phyloP scores from a whole-genome alignment of 305 asterid genomes.

The Caryopteris hybrid region DNA sequence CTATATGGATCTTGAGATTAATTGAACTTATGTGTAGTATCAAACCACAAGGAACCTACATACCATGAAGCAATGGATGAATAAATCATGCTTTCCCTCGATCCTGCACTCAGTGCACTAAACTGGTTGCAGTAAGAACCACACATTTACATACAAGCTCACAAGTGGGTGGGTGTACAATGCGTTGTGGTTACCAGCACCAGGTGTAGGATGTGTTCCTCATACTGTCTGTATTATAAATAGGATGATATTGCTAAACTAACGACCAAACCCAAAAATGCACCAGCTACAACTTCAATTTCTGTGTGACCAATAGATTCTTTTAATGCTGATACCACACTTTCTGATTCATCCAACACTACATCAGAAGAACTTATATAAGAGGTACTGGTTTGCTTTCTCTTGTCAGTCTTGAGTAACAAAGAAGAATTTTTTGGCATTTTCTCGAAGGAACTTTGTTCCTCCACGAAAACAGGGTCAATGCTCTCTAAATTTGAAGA shows the following conservation, averaged over 20 bases:
- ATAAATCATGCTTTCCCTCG: too few relatives aligned
- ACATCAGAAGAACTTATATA: slow-evolving; percentile 5
- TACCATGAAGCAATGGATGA: too few relatives aligned
- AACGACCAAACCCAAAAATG: slow-evolving; percentile 71
- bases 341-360: slow-evolving; percentile 22
- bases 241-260: slow-evolving; percentile 45
- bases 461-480: slow-evolving; percentile 29
- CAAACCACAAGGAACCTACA: too few relatives aligned
- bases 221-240: too few relatives aligned
- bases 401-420: slow-evolving; percentile 38
- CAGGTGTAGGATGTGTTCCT: too few relatives aligned
- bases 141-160: too few relatives aligned
- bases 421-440: slow-evolving; percentile 27
- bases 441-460: slow-evolving; percentile 22
- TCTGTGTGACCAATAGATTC: slow-evolving; percentile 91
- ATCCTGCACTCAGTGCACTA: too few relatives aligned
- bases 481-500: slow-evolving; percentile 26
- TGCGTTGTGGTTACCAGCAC: too few relatives aligned
- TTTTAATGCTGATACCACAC: slow-evolving; percentile 35
- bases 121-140: too few relatives aligned
- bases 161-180: too few relatives aligned
- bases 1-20: too few relatives aligned
- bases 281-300: slow-evolving; percentile 81
- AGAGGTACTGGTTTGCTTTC: slow-evolving; percentile 7
- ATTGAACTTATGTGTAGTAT: too few relatives aligned